These are phyloP conservation scores for Mycosphaerella sp. DNA, from an alignment of 2,329 filamentous ascomycete genomes.

Conservation along the genomic window DNA sequence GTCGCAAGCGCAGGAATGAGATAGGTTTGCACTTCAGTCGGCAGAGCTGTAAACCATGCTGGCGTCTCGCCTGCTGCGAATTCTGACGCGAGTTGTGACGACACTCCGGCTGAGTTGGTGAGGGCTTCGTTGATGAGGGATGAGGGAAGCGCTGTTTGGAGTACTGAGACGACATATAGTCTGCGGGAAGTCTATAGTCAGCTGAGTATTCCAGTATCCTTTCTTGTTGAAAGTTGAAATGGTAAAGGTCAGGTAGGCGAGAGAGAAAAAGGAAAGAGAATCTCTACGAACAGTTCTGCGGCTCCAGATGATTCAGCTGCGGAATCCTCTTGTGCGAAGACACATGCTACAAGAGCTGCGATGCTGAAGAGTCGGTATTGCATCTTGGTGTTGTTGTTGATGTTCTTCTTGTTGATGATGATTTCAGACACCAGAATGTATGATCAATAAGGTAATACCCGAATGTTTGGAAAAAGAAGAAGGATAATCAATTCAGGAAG, in stretches of 20 bases:
- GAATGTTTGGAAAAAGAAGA: too few species aligned
- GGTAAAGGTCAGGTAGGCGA: too few species aligned
- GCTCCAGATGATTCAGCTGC: not conserved
- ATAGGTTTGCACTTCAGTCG: constrained; percentile 41
- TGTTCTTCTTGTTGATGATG: too few species aligned
- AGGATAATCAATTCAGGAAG: too few species aligned
- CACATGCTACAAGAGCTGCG: constrained; percentile 24
- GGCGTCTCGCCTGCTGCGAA: constrained; percentile 41
- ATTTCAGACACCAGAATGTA: too few species aligned
- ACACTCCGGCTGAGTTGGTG: constrained; percentile 40
- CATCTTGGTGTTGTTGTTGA: constrained; percentile 24
- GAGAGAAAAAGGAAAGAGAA: too few species aligned
- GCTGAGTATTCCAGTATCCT: not conserved
- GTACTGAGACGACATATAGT: constrained; percentile 38
- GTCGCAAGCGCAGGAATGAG: constrained; percentile 32
- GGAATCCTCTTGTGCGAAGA: constrained; percentile 16
- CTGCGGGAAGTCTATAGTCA: constrained; percentile 16
- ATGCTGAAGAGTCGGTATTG: constrained; percentile 25
- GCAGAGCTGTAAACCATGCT: constrained; percentile 42
- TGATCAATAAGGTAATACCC: too few species aligned
- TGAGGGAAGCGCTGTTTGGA: constrained; percentile 42
- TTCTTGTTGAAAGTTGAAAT: not conserved
- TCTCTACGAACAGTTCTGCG: not conserved
- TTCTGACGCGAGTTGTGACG: constrained; percentile 39
- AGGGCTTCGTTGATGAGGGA: constrained; percentile 38